Evolutionary conservation across 2,329 filamentous ascomycete species (phyloP).

Genomic region (Colletotrichum noveboracense): DNA sequence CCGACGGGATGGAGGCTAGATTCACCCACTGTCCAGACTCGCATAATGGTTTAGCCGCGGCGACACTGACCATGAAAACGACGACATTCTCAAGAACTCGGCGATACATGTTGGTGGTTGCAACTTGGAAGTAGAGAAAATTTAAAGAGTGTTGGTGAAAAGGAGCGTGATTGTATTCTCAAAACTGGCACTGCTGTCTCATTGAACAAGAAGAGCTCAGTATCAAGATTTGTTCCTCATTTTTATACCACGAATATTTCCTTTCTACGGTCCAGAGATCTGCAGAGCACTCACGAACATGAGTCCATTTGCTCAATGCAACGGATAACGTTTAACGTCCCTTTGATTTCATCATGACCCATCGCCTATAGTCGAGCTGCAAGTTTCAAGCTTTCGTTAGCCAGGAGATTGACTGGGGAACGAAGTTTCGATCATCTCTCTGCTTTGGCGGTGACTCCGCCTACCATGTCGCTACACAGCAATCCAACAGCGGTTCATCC

Average conservation of each 20-base stretch:
- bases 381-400: neutral
- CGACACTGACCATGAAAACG: neutral
- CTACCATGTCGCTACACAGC: neutral
- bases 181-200: neutral
- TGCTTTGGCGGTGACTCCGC: neutral
- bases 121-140: neutral
- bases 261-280: neutral
- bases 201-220: neutral
- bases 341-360: neutral
- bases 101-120: neutral
- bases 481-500: neutral
- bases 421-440: neutral
- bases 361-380: neutral
- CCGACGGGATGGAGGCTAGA: neutral
- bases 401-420: neutral
- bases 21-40: neutral
- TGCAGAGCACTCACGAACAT: neutral
- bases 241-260: neutral
- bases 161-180: neutral
- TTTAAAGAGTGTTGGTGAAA: neutral
- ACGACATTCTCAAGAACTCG: neutral
- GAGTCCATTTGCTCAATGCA: neutral
- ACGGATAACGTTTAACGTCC: neutral
- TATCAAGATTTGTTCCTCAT: neutral
- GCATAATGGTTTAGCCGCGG: neutral